phyloP scores from a whole-genome alignment of 371 early-diverging fungal genomes.

The Lichtheimia ramosa region DNA sequence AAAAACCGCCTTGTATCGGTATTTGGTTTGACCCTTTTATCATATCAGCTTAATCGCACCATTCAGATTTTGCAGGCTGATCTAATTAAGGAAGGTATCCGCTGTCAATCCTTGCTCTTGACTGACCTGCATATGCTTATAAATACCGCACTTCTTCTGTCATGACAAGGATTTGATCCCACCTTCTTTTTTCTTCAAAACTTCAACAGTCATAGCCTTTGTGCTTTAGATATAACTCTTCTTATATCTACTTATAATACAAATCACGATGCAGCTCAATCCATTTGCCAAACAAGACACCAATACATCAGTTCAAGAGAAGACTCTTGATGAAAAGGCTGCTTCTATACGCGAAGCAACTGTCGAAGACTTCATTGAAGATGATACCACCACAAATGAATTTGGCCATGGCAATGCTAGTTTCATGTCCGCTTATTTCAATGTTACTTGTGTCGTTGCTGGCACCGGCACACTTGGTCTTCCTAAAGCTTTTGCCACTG shows the following conservation, averaged over 20 bases:
- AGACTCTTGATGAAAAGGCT: slow-evolving; percentile 11
- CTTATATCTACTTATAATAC: not conserved
- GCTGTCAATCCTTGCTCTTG: too few relatives aligned
- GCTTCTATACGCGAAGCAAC: slow-evolving; percentile 35
- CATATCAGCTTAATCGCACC: too few relatives aligned
- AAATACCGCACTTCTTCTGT: too few relatives aligned
- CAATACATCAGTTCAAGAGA: not conserved
- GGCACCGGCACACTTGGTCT: slow-evolving; percentile 88
- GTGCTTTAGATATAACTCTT: not conserved
- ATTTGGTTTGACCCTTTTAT: too few relatives aligned
- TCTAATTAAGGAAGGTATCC: too few relatives aligned
- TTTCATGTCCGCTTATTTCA: slow-evolving; percentile 56
- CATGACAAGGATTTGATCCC: too few relatives aligned
- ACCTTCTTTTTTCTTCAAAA: not conserved
- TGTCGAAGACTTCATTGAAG: slow-evolving; percentile 32
- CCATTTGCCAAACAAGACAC: not conserved
- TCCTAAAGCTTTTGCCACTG: slow-evolving; percentile 33
- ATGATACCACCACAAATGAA: slow-evolving; percentile 22
- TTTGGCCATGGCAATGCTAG: slow-evolving; percentile 41
- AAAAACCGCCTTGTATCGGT: too few relatives aligned
- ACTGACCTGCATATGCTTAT: too few relatives aligned
- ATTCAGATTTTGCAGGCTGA: too few relatives aligned
- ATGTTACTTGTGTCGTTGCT: slow-evolving; percentile 79
- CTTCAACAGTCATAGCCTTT: not conserved
- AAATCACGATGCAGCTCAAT: not conserved